These are phyloP conservation scores for Juncus effusus DNA, from an alignment of 176 grass and related monocot species.

Conservation along the genomic window DNA sequence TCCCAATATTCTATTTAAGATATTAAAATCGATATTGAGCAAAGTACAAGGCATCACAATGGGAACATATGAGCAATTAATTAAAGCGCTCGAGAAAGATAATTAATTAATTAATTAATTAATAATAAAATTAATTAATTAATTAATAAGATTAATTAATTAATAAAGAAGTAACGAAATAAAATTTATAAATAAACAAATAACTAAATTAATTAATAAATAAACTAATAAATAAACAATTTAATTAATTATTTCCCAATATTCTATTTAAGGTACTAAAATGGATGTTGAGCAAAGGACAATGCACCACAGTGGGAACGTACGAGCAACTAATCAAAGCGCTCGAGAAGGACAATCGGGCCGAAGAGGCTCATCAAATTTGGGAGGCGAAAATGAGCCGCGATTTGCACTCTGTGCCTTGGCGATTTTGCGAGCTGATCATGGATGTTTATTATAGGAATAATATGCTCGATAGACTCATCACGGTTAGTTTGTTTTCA, in stretches of 20 bases:
- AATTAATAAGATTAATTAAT: too few relatives aligned
- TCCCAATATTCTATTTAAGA: slow-evolving; percentile 28
- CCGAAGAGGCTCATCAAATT: slow-evolving; percentile 79
- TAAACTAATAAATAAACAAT: too few relatives aligned
- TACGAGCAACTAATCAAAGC: slow-evolving; percentile 72
- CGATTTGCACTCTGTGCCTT: slow-evolving; percentile 71
- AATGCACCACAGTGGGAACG: slow-evolving; percentile 78
- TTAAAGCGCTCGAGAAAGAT: slow-evolving; percentile 79
- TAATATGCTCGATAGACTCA: slow-evolving; percentile 68
- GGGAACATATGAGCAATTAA: slow-evolving; percentile 74
- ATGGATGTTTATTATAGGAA: slow-evolving; percentile 85
- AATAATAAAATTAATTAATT: too few relatives aligned
- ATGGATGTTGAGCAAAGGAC: slow-evolving; percentile 95
- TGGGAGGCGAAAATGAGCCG: slow-evolving; percentile 73
- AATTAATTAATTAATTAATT: slow-evolving; percentile 14
- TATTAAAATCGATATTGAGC: slow-evolving; percentile 90
- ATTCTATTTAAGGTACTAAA: slow-evolving; percentile 56
- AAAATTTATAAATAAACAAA: background rate
- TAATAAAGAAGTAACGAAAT: too few relatives aligned
- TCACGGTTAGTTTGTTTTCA: slow-evolving; percentile 40
- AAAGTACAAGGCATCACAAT: slow-evolving; percentile 92
- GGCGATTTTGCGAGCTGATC: slow-evolving; percentile 77
- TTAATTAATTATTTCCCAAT: background rate
- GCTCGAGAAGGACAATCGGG: slow-evolving; percentile 93
- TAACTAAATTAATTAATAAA: too few relatives aligned